phyloP scores from a whole-genome alignment of 1,284 basidiomycete species.

The Rhodotorula sp. region DNA sequence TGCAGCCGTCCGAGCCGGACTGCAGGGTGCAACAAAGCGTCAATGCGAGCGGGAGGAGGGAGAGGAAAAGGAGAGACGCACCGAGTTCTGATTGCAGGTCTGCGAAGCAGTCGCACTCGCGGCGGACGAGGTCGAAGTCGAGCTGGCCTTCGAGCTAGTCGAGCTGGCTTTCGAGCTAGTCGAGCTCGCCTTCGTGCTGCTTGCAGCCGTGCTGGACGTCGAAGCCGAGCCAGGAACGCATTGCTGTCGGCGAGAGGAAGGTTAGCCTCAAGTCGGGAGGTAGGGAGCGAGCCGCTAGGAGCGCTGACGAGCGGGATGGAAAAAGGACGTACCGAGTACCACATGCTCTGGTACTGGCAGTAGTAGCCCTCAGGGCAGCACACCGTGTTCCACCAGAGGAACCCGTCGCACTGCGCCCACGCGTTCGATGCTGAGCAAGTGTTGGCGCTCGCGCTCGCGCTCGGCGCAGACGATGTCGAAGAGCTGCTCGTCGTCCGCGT shows the following conservation, averaged over 20 bases:
- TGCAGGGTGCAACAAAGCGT: not conserved
- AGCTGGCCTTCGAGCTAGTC: not conserved
- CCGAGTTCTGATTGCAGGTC: not conserved
- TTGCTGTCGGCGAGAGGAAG: not conserved
- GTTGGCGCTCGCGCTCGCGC: not conserved
- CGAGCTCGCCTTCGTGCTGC: not conserved
- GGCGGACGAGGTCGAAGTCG: not conserved
- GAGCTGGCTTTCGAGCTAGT: not conserved
- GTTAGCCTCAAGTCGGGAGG: not conserved
- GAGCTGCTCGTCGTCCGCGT: too few relatives aligned
- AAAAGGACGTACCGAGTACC: constrained; percentile 3
- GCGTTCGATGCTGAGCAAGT: not conserved
- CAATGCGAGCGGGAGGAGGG: not conserved
- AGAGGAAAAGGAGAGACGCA: not conserved
- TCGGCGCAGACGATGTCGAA: not conserved
- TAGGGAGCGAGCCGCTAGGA: too few relatives aligned
- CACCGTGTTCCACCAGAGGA: not conserved
- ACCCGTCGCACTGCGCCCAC: not conserved
- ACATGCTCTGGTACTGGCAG: not conserved
- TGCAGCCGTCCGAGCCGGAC: constrained; percentile 25
- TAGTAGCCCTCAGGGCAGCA: constrained; percentile 4
- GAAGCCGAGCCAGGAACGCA: not conserved
- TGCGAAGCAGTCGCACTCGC: not conserved
- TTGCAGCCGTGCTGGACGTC: not conserved
- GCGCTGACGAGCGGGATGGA: too few relatives aligned